Base-by-base conservation (phyloP, 257 asterid species). In the Orobanche coerulescens region DNA sequence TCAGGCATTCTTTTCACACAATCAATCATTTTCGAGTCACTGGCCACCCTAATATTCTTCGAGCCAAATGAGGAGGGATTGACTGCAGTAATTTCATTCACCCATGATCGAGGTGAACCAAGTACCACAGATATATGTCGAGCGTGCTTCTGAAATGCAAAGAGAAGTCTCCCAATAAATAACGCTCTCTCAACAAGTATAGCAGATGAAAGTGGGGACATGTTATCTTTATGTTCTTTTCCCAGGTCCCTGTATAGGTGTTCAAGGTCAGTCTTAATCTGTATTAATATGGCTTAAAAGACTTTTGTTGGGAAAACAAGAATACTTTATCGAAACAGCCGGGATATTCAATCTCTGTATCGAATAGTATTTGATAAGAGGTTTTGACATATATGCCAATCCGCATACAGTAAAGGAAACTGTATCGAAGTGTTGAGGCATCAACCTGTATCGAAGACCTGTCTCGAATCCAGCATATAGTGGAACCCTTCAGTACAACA, bases 101-200 rank as follows among this genome's bases (percentile, higher is more conserved):
- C 68, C 99, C 99, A 93, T 67, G 85, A 84, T 78, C 99, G 84
- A 36, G 96, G 97, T 65, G 96, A 89, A 69, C 99, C 99, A 62
- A 93, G 95, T 67, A 93, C 68, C 34, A 86, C 74, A n/a, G 94
- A 89, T 34, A 93, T 79, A 79, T 89, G 99, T 74, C 73, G 82
- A 36, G 96, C 87, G 74, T 93, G 92, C 86, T 86, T 93, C 68
- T 85, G 97, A 78, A 93, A 84, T 31, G 97, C 96, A 81, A 86
- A 93, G 64, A 89, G 67, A 69, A 93, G 95, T 59, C 97, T 82
- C 43, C 99, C 97, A 46, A 89, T 80, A 72, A 89, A 86, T 71
- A 93, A 72, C 30, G 97, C 79, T 77, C 94, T 83, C 80, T 89
- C 96, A 62, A 89, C 94, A 61, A 84, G 75, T 70, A 89, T 73